These are phyloP conservation scores for Heritiera littoralis DNA, from an alignment of 345 rosid genomes.

Conservation along the genomic window DNA sequence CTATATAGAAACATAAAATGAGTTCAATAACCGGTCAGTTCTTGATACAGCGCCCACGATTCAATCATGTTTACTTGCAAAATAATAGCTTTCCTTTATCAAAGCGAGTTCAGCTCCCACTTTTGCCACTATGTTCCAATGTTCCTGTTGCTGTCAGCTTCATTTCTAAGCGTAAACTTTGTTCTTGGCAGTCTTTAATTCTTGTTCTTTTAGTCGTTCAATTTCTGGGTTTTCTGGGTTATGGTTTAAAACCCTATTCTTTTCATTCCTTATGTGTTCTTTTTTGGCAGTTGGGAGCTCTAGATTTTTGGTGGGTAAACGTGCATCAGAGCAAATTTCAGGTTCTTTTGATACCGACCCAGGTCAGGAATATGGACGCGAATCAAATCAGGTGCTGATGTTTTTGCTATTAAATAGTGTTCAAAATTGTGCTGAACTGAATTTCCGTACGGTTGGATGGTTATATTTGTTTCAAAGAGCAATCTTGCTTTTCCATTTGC, in stretches of 20 bases:
- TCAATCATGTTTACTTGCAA: constrained; percentile 16
- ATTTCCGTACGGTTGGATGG: background rate
- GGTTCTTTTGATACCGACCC: constrained; percentile 37
- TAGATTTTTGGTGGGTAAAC: constrained; percentile 39
- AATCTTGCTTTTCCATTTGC: background rate
- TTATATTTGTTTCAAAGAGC: background rate
- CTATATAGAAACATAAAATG: background rate
- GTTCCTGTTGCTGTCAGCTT: constrained; percentile 30
- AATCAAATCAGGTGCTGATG: constrained; percentile 15
- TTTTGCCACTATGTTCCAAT: constrained; percentile 21
- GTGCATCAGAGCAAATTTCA: constrained; percentile 44
- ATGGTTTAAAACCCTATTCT: background rate
- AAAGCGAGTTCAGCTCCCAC: constrained; percentile 17
- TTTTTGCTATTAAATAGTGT: background rate
- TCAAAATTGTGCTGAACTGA: background rate
- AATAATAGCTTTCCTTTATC: background rate
- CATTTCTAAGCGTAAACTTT: constrained; percentile 38
- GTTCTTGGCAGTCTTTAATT: background rate
- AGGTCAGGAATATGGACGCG: constrained; percentile 35
- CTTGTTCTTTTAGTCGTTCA: background rate
- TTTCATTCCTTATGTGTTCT: background rate
- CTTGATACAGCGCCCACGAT: constrained; percentile 13
- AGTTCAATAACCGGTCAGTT: constrained; percentile 8
- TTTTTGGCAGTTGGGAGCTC: constrained; percentile 34
- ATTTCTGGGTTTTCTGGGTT: constrained; percentile 1